Conservation (phyloP, 2,329 filamentous ascomycete species). For the Diaporthe sp. region DNA sequence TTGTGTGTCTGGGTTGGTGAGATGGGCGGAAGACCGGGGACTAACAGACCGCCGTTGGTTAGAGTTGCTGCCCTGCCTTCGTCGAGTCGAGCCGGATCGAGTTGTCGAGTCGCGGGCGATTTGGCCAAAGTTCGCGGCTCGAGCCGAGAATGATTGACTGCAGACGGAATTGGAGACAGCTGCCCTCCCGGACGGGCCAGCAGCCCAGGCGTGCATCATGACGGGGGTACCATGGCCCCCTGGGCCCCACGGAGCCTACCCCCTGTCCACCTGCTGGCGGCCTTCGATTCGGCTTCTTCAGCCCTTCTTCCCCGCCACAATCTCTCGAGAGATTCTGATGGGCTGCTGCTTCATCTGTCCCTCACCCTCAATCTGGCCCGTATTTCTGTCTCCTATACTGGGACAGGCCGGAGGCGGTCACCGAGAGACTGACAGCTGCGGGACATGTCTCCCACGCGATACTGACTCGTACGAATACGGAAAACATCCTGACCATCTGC, state of each 20-base stretch:
- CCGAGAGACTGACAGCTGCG: constrained; percentile 6
- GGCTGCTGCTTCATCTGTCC: constrained; percentile 24
- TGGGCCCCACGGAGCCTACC: constrained; percentile 22
- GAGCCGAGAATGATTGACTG: constrained; percentile 33
- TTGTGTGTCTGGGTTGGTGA: neutral
- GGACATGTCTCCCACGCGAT: neutral
- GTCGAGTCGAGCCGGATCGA: constrained; percentile 2
- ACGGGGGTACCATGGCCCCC: constrained; percentile 21
- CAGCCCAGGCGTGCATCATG: constrained; percentile 19
- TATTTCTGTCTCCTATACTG: constrained; percentile 8
- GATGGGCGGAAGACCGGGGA: neutral
- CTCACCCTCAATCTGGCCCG: constrained; percentile 18
- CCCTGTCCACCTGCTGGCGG: constrained; percentile 24
- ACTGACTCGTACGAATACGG: constrained; percentile 21
- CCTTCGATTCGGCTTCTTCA: constrained; percentile 37
- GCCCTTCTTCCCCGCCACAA: constrained; percentile 37
- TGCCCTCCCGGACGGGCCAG: neutral
- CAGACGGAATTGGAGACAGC: constrained; percentile 25
- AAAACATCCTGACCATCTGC: neutral
- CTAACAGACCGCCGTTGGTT: neutral
- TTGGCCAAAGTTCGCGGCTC: constrained; percentile 32
- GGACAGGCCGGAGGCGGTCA: neutral
- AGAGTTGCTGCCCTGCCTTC: neutral
- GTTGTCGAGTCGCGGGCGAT: constrained; percentile 17
- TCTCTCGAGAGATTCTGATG: constrained; percentile 35